Evolutionary conservation across 139 green algal genomes (phyloP), one percentile per base, ranked within the genome.

Genomic region (Volvox africanus): DNA sequence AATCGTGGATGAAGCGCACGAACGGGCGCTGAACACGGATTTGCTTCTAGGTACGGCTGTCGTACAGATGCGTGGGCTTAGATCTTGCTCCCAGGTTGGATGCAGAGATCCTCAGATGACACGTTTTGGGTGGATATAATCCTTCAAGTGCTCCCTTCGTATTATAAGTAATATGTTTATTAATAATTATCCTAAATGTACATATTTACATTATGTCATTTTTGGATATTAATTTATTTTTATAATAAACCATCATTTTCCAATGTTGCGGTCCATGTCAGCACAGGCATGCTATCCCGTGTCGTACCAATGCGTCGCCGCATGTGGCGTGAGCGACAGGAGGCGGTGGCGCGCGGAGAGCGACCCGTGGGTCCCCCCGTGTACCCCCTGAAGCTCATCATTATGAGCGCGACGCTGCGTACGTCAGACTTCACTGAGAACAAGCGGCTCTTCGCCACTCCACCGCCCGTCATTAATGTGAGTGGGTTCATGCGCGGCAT

Each of bases 341-440:
- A 84, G 73, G 92, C 87, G 77, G 22, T 61, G 28, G 28, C 50
- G 0, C 50, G 36, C 50, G 89, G 92, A 67, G 84, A 89, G 61
- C 26, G 73, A 21, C 85, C 86, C 30, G 9, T 61, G 85, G 55
- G 86, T 85, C 71, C 6, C 73, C 28, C 92, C n/a, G 91, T 97
- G 12, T 84, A 92, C n/a, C 97, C 98, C 0, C 95, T 99, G 17
- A 98, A 99, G 94, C 94, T 99, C 24, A 95, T 99, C 89, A 98
- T 99, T 93, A 99, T 99, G 98, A 98, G 96, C 65, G 98, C 98
- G 81, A 99, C 98, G 0, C 94, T 99, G 77, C 91, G 97, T 11
- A 95, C 96, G 1, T 90, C 95, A 33, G 97, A 99, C 92, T 99
- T 99, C 92, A 93, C 95, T 0, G 94, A 80, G 44, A 99, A 99